Evolutionary conservation across 768 basidiomycete genomes (phyloP).

Genomic region (Fomitopsis serialis): DNA sequence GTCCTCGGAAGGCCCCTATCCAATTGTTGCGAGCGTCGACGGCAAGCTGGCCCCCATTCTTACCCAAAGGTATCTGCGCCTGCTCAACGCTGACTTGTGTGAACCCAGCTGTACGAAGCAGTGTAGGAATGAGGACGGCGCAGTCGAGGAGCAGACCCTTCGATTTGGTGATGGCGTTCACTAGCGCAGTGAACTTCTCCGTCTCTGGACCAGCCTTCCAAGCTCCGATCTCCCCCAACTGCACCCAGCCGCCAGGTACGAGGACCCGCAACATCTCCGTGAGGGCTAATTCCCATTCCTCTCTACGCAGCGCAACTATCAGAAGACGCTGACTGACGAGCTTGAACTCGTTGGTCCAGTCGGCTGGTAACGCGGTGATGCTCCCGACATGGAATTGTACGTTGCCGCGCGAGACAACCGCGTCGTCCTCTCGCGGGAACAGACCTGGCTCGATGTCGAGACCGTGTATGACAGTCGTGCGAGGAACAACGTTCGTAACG

Average conservation of each 20-base stretch:
- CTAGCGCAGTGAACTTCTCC: neutral
- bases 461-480: constrained; percentile 7
- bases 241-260: constrained; percentile 26
- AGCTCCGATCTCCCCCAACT: constrained; percentile 21
- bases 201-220: constrained; percentile 14
- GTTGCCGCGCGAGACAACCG: constrained; percentile 6
- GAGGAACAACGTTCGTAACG: constrained; percentile 3
- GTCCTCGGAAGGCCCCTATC: constrained; percentile 19
- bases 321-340: constrained; percentile 30
- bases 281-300: constrained; percentile 23
- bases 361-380: constrained; percentile 22
- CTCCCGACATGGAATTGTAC: constrained; percentile 14
- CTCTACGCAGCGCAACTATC: constrained; percentile 21
- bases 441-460: constrained; percentile 12
- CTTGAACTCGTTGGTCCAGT: constrained; percentile 26
- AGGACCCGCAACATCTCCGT: constrained; percentile 27
- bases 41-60: constrained; percentile 21
- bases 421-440: constrained; percentile 5
- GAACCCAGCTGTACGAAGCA: constrained; percentile 26
- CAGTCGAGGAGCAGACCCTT: constrained; percentile 7
- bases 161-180: neutral
- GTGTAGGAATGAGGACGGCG: neutral
- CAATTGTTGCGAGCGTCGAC: constrained; percentile 11
- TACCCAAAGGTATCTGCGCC: constrained; percentile 16
- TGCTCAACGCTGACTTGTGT: constrained; percentile 18